Conservation (phyloP, 1,139 yeast genomes). For the Saccharomyces pastorianus region DNA sequence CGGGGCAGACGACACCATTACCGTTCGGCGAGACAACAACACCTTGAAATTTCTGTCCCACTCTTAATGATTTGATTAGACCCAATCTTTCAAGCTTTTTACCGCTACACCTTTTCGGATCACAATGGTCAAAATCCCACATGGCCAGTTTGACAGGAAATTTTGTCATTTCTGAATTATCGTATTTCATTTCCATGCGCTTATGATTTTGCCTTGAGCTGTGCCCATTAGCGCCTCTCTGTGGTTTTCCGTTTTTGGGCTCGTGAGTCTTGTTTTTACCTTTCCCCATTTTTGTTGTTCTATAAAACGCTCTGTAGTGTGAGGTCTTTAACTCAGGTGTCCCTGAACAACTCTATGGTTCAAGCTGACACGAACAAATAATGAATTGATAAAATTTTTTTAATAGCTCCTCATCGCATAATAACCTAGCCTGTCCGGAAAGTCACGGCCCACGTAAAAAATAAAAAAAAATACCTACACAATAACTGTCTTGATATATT, state of each 20-base stretch:
- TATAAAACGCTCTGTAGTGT: background rate
- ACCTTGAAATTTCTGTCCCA: slow-evolving; percentile 90
- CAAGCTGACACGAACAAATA: background rate
- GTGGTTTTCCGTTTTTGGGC: slow-evolving; percentile 31
- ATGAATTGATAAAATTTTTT: background rate
- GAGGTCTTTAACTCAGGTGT: background rate
- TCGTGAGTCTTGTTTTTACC: slow-evolving; percentile 56
- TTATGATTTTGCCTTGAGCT: slow-evolving; percentile 47
- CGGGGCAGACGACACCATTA: slow-evolving; percentile 81
- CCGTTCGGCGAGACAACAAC: slow-evolving; percentile 92
- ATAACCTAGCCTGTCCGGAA: background rate
- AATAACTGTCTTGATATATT: background rate
- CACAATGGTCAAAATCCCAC: slow-evolving; percentile 99
- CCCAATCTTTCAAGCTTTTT: slow-evolving; percentile 88
- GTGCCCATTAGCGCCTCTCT: slow-evolving; percentile 50
- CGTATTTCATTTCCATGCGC: slow-evolving; percentile 34
- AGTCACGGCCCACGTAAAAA: background rate
- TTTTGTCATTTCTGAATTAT: slow-evolving; percentile 35
- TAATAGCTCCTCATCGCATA: background rate
- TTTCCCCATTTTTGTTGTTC: slow-evolving; percentile 5
- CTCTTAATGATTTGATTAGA: slow-evolving; percentile 61
- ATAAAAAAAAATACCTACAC: background rate
- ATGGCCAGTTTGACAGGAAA: slow-evolving; percentile 71
- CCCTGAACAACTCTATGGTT: background rate
- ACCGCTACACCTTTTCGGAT: slow-evolving; percentile 95